These are phyloP conservation scores for Erodium texanum DNA, from an alignment of 441 rosid species.

Conservation along the genomic window DNA sequence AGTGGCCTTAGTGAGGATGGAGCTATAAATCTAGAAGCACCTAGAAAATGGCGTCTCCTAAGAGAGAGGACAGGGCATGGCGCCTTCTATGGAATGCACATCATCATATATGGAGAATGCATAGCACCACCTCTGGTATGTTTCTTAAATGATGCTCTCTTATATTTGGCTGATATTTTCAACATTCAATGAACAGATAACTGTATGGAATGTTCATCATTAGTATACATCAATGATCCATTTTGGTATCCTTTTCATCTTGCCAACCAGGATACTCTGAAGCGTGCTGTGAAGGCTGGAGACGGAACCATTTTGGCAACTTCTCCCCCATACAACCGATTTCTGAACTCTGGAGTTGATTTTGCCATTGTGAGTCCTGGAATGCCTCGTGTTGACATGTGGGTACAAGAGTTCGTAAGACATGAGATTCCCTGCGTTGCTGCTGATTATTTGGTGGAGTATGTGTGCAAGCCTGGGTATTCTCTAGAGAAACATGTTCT, in stretches of 20 bases:
- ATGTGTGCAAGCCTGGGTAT: constrained; percentile 84
- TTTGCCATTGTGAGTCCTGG: constrained; percentile 77
- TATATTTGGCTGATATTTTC: background rate
- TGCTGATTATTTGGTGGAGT: constrained; percentile 88
- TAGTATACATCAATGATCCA: background rate
- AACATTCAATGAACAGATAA: background rate
- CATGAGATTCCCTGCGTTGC: constrained; percentile 83
- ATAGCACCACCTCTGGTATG: constrained; percentile 81
- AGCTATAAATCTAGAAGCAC: constrained; percentile 67
- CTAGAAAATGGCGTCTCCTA: constrained; percentile 82
- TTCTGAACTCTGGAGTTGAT: constrained; percentile 60
- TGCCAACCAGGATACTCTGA: constrained; percentile 69
- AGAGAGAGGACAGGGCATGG: constrained; percentile 87
- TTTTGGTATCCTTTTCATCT: background rate
- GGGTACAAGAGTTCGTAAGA: constrained; percentile 80
- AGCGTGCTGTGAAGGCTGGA: constrained; percentile 91
- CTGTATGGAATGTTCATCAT: background rate
- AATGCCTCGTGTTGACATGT: constrained; percentile 51
- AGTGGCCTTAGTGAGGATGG: constrained; percentile 72
- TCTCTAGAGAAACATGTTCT: constrained; percentile 75
- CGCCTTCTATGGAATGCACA: constrained; percentile 70
- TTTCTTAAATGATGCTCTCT: background rate
- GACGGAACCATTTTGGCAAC: constrained; percentile 88
- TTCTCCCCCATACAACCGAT: constrained; percentile 83
- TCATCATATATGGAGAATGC: constrained; percentile 83